Base-by-base conservation (phyloP, 345 rosid genomes). In the Arabis hirsuta region DNA sequence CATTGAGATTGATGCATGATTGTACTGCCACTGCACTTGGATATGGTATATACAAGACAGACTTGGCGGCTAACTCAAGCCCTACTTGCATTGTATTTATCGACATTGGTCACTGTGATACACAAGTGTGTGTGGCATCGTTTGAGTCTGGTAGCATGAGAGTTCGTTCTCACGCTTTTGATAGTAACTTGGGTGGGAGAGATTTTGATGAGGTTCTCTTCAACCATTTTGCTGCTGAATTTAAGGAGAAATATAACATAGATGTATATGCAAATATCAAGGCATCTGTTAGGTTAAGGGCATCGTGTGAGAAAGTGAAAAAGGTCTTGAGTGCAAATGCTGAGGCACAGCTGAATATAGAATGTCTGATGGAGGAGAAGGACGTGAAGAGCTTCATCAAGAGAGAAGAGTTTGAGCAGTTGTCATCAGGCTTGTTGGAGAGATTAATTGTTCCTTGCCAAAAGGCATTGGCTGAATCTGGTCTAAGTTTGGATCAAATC, bases 241-340 rank as follows among this genome's bases (percentile, higher is more conserved):
- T 87, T 56, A 84, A 83, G 86, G 82, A 82, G 67, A 79, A 84
- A 71, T 83, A 84, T 67, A 77, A 55, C 32, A 86, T 86, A 57
- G 88, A 88, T 79, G 92, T 87, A 67, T 72, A 69, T 81, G 48
- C 80, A 31, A 87, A 85, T 70, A 76, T 73, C 50, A 85, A 81
- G 80, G 89, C 90, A 5, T 77, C 80, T 41, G 77, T 84, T 63
- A 82, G 88, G 82, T 55, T 84, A 66, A 86, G 86, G 70, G 80
- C 86, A 14, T 73, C 87, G 1, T 86, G 93, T 69, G 93, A 84
- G 80, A 87, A 85, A 73, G 53, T 87, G 74, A 87, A 87, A 76
- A 87, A 87, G 80, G 85, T 87, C 39, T 73, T 85, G 69, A 87
- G 92, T 73, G 92, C 92, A 72, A 87, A 87, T 66, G 84, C 88